Base-by-base conservation (phyloP, 2,329 filamentous ascomycete species). In the Penicillium sp. region DNA sequence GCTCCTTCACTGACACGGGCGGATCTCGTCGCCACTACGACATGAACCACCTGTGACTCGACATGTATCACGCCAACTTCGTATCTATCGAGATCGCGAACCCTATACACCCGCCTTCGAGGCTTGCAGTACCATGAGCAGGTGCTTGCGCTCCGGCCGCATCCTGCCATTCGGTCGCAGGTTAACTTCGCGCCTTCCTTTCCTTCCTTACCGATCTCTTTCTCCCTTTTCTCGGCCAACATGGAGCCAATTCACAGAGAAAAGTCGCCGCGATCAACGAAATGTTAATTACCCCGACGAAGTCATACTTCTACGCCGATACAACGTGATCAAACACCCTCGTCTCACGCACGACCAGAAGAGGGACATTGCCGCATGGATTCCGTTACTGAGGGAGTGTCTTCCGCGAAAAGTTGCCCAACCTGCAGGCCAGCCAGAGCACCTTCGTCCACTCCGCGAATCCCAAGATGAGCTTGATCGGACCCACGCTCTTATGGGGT, bases 111-210 rank as follows among this genome's bases (percentile, higher is more conserved):
- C 43, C 56, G 57, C 56, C 61, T 49, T 59, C 50, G 55, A 57
- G 43, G 49, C 56, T 59, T 48, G 54, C 63, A 65, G 67, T 70
- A 70, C 71, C 71, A 74, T 74, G 71, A 69, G 65, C 66, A 63
- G 61, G 63, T 72, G 65, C 62, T 62, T 70, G 52, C 55, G 63
- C 57, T 55, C 64, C 64, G 61, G 65, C 60, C 65, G 62, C 62
- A 62, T 65, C 59, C 61, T 62, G 55, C 61, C 60, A 64, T 59
- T 64, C 58, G 61, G 65, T 59, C 62, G 62, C 59, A 60, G 60
- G 57, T 46, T 50, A 53, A 29, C 49, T 53, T 53, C 55, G 49
- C 47, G 46, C 47, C 55, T 37, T 35, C 31, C 47, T 53, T 41
- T 49, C 35, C 18, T 46, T 40, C 50, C 56, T 29, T 47, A 30